Evolutionary conservation across 1,284 basidiomycete genomes (phyloP), one percentile per base, ranked within the genome.

Genomic region (Retiboletus flavoniger): DNA sequence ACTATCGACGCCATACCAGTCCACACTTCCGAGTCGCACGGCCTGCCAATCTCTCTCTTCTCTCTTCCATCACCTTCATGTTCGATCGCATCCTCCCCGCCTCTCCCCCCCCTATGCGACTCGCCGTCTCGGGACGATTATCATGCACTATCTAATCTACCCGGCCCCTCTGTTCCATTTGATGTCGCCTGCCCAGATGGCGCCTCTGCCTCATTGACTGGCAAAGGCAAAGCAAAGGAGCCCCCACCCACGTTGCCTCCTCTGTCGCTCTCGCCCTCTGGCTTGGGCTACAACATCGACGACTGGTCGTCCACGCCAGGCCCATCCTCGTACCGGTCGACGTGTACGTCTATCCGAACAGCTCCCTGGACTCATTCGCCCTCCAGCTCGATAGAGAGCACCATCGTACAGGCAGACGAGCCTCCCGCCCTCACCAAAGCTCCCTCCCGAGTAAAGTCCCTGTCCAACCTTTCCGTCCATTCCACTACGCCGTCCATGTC

Each of bases 151-250:
- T 67, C 69, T 64, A 63, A 68, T 72, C 72, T 58, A 57, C 48
- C 60, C 57, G 55, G 54, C 41, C 42, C 58, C 40, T 57, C 65
- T 28, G n/a, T 10, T 40, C 49, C 55, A 49, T 59, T 50, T 50
- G 50, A 64, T 51, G 57, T 13, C 43, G 21, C 32, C 45, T 54
- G 51, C 19, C 39, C 29, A 34, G 56, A 63, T 36, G 48, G 43
- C 35, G 40, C 51, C 39, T 24, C 48, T 56, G 63, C 68, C 64
- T 62, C 65, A 16, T 60, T 63, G 52, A 49, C 55, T 29, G 54
- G 50, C 62, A 84, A 82, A 72, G 86, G 83, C 56, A 89, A 87
- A 67, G 79, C 71, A 55, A 81, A 70, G 63, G 86, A 86, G 58
- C 67, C 70, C 31, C 78, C 84, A 39, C 83, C 85, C 55, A 75